Conservation (phyloP, 352 stramenopile genomes). For the Phytophthora nicotianae region DNA sequence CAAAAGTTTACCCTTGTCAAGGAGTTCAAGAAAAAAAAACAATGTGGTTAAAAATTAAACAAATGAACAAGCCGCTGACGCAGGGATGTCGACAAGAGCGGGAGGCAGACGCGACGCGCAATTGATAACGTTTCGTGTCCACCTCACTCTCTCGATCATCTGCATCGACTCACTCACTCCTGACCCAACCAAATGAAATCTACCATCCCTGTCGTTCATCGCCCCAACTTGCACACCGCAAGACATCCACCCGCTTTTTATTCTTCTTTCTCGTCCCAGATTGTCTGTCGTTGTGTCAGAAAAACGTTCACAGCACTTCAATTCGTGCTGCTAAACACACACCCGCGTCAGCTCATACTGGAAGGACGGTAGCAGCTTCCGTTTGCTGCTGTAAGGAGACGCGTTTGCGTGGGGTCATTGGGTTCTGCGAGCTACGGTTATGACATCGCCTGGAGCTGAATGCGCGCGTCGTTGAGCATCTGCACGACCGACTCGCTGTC, state of each 20-base stretch:
- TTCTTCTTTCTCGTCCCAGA: constrained; percentile 16
- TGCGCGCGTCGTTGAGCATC: constrained; percentile 80
- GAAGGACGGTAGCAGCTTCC: constrained; percentile 65
- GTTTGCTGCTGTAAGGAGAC: constrained; percentile 44
- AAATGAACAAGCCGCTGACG: constrained; percentile 28
- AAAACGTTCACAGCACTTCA: constrained; percentile 34
- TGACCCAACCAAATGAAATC: constrained; percentile 40
- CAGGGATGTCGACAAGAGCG: constrained; percentile 2
- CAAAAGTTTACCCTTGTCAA: no score
- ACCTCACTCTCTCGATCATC: constrained; percentile 6
- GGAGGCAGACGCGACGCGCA: background rate
- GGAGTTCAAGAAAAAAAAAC: constrained; percentile 2
- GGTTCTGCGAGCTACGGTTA: constrained; percentile 31
- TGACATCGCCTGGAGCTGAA: constrained; percentile 54
- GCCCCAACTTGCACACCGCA: constrained; percentile 28
- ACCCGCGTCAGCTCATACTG: constrained; percentile 30
- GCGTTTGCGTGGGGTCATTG: constrained; percentile 47
- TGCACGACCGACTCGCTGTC: constrained; percentile 70
- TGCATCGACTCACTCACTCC: constrained; percentile 17
- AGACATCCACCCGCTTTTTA: constrained; percentile 15
- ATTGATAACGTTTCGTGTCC: constrained; percentile 10
- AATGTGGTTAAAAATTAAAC: constrained; percentile 39
- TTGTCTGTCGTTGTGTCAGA: constrained; percentile 21
- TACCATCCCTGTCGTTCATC: constrained; percentile 35
- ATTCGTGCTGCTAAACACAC: constrained; percentile 29